Base-by-base conservation (phyloP, 768 basidiomycete species). In the Mycena olivaceomarginata region DNA sequence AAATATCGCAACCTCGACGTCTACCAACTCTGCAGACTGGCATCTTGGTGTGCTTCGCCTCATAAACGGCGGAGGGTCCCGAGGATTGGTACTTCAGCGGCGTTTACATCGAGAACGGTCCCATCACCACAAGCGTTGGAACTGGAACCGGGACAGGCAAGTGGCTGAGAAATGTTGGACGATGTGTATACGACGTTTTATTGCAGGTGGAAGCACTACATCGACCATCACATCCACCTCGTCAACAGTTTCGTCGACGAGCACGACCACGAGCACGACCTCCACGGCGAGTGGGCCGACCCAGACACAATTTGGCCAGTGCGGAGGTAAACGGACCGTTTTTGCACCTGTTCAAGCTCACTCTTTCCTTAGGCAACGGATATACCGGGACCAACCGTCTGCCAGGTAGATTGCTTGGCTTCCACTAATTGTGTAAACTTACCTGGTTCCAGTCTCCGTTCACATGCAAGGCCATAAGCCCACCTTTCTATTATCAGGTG, bases 71-170 rank as follows among this genome's bases (percentile, higher is more conserved):
- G 45, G 64, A 11, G 45, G 45, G 22, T 40, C 82, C 88, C 12
- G 92, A 92, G 82, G 90, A 93, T 79, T 93, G 89, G 88, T 93
- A 90, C 83, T 86, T 91, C 85, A 87, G 89, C 70, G 91, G 92
- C 45, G 91, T 93, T 67, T 93, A 91, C 82, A 88, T 93, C 77
- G 92, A 93, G 83, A 86, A 80, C 53, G 91, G 90, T 0, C 87
- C 91, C 5, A 90, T 92, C 78, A 93, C 89, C 31, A 93, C 92
- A 13, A 75, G 85, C 66, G 85, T 91, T 39, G 91, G 89, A n/a
- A 83, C 64, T 51, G 87, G 70, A 16, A 48, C 65, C 7, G 65
- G 65, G 6, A 22, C 43, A 25, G 10, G 68, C 41, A 40, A n/a
- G 43, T n/a, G 64, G 31, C 31, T 4, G 31, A 31, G 31, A 8